phyloP scores from a whole-genome alignment of 1,284 basidiomycete genomes.

The Apiotrichum akiyoshidainum region DNA sequence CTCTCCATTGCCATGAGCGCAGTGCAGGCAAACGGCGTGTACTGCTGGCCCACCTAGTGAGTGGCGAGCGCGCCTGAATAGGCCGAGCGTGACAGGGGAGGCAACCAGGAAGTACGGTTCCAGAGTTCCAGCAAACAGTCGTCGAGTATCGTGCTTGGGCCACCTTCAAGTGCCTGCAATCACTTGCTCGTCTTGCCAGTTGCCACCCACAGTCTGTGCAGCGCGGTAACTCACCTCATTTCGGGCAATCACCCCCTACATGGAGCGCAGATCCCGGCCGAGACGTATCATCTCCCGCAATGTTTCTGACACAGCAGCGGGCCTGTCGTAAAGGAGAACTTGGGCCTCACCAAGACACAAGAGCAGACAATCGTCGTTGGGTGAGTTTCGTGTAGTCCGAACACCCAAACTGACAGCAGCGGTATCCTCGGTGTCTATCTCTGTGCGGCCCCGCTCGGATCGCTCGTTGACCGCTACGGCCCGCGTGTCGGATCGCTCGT shows the following conservation, averaged over 20 bases:
- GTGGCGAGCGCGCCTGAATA: constrained; percentile 3
- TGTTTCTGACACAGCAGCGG: constrained; percentile 29
- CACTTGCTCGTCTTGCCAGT: too few relatives aligned
- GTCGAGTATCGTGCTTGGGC: too few relatives aligned
- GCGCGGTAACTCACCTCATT: too few relatives aligned
- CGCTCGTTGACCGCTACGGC: constrained; percentile 46
- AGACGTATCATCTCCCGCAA: too few relatives aligned
- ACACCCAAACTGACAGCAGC: constrained; percentile 17
- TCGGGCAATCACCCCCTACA: not conserved
- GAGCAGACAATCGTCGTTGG: constrained; percentile 50
- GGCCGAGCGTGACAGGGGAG: not conserved
- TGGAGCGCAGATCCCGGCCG: not conserved
- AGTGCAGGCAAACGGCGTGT: constrained; percentile 51
- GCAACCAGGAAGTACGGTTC: not conserved
- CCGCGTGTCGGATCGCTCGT: constrained; percentile 45
- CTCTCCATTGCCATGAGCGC: constrained; percentile 38
- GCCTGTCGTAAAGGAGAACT: constrained; percentile 37
- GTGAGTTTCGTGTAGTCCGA: too few relatives aligned
- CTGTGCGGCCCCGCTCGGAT: constrained; percentile 48
- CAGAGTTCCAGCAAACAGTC: not conserved
- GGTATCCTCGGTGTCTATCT: constrained; percentile 51
- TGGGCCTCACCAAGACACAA: constrained; percentile 39
- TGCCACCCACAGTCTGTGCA: too few relatives aligned
- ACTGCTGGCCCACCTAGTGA: constrained; percentile 50
- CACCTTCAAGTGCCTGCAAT: too few relatives aligned